A percentile compares a stretch with the other conserved stretches of the same genome.
These are phyloP conservation scores for Mycena latifolia DNA, from an alignment of 768 basidiomycete species.

Conservation along the genomic window DNA sequence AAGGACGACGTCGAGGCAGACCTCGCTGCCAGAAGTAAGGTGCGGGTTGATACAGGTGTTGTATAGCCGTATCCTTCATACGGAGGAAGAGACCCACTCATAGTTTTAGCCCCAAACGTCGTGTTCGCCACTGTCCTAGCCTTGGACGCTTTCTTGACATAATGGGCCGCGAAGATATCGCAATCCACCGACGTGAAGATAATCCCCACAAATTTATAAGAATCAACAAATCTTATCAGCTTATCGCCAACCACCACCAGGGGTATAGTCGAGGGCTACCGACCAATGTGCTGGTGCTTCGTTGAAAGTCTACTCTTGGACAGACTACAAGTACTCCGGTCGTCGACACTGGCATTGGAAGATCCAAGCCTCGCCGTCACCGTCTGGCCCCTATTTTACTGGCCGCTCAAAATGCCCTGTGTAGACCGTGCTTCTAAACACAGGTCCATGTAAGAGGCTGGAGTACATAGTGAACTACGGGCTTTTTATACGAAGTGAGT, in stretches of 20 bases:
- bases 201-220: constrained; percentile 2
- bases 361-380: too few relatives aligned
- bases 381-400: too few relatives aligned
- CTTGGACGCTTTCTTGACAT: constrained; percentile 29
- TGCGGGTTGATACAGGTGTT: constrained; percentile 41
- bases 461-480: too few relatives aligned
- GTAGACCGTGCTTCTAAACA: too few relatives aligned
- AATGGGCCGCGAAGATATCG: constrained; percentile 33
- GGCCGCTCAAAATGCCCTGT: too few relatives aligned
- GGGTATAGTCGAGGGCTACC: constrained; percentile 1
- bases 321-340: too few relatives aligned
- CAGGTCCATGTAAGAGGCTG: too few relatives aligned
- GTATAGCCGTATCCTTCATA: constrained; percentile 36
- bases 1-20: constrained; percentile 16
- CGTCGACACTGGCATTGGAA: too few relatives aligned
- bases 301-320: too few relatives aligned
- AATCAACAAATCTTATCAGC: constrained; percentile 1
- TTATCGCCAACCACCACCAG: background rate
- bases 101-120: constrained; percentile 31
- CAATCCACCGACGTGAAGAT: constrained; percentile 22
- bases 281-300: too few relatives aligned
- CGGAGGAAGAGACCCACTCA: constrained; percentile 33
- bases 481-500: too few relatives aligned
- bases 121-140: constrained; percentile 34
- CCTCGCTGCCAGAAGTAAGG: constrained; percentile 39